These are phyloP conservation scores for Kwoniella shandongensis DNA, from an alignment of 768 basidiomycete species.

Conservation along the genomic window DNA sequence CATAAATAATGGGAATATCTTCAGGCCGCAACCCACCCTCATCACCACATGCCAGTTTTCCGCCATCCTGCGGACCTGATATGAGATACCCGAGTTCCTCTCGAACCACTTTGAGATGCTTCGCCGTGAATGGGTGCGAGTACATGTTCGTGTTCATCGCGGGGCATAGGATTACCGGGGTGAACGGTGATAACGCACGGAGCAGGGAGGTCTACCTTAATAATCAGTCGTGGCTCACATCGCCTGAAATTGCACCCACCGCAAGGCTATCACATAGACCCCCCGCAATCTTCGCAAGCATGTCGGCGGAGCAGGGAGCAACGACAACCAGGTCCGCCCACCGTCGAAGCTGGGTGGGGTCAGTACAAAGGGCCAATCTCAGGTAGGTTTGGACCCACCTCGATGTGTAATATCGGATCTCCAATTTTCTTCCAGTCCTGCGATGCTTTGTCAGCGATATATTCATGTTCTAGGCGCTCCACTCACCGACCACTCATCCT, in stretches of 20 bases:
- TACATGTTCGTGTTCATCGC: constrained; percentile 99
- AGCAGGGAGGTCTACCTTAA: constrained; percentile 62
- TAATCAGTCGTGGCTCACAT: neutral
- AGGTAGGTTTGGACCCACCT: constrained; percentile 73
- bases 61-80: constrained; percentile 78
- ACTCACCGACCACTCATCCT: constrained; percentile 89
- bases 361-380: constrained; percentile 49
- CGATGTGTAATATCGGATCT: constrained; percentile 93
- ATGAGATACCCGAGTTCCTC: constrained; percentile 78
- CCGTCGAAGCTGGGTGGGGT: constrained; percentile 53
- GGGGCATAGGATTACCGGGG: constrained; percentile 86
- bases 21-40: constrained; percentile 68
- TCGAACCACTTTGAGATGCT: constrained; percentile 72
- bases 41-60: constrained; percentile 87
- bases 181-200: constrained; percentile 76
- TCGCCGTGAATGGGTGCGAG: constrained; percentile 82
- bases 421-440: constrained; percentile 75
- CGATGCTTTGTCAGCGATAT: no score
- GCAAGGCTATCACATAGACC: constrained; percentile 87
- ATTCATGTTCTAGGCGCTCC: no score
- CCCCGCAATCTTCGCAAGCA: constrained; percentile 84
- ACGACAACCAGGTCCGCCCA: constrained; percentile 97
- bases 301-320: constrained; percentile 96
- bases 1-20: no score
- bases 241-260: constrained; percentile 28